Evolutionary conservation across 2,329 filamentous ascomycete genomes (phyloP), one percentile per base, ranked within the genome.

Genomic region (Hypoxylon sp.): DNA sequence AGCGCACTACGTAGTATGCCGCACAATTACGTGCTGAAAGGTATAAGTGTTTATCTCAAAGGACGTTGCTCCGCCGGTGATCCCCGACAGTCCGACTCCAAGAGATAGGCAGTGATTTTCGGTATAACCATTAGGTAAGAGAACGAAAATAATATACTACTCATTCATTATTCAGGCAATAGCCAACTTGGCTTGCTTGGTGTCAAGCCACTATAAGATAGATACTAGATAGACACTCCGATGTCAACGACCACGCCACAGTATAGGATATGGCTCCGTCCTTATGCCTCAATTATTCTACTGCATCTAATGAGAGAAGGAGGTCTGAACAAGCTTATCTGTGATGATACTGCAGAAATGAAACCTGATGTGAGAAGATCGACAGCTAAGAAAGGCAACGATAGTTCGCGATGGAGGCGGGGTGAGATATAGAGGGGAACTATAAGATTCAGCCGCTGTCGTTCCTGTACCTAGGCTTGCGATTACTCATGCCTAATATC

Each of bases 321-420:
- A 44, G 49, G 46, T 51, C 20, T 24, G 34, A 55, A 59, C 28
- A 52, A 59, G 32, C 54, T 19, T 19, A 62, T 24, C 30, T 56
- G 46, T 37, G 28, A 65, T 44, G 47, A 62, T 41, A 54, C 48
- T 47, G 44, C 48, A 63, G 48, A 6, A 62, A 59, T 65, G 51
- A 52, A 63, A 56, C 48, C 44, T 39, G 17, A 54, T 32, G 39
- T 39, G 41, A 30, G 28, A 37, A 58, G 59, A 52, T 58, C 44
- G 59, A 53, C 47, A 47, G 37, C 46, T 48, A 57, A 28, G 43
- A 51, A 32, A 48, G 44, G 37, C 26, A 53, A 44, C 37, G 37
- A 41, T 57, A 19, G 20, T 20, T 48, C 10, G 15, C 43, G 30
- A 2, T 15, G 28, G 44, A 22, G 19, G 44, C 22, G 22, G 37